A percentile compares a stretch with the other conserved stretches of the same genome.
phyloP scores from a whole-genome alignment of 2,329 filamentous ascomycete species.

The Arthrobotrys pseudoclavata region DNA sequence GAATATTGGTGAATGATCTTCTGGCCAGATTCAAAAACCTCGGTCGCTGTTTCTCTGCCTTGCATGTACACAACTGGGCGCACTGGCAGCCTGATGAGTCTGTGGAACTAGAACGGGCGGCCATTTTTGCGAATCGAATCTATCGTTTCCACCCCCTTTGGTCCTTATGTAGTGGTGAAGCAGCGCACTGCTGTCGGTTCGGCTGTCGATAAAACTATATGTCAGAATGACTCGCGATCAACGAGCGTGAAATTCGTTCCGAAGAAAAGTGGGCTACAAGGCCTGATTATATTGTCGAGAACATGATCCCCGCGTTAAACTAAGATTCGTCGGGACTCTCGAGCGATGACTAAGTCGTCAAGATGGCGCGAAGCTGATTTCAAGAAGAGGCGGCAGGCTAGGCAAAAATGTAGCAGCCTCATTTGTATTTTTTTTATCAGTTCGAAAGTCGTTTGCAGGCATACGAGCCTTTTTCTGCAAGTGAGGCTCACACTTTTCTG shows the following conservation, averaged over 20 bases:
- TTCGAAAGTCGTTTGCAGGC: constrained; percentile 38
- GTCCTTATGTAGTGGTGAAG: constrained; percentile 2
- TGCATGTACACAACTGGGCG: constrained; percentile 50
- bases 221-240: constrained; percentile 54
- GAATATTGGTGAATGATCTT: constrained; percentile 58
- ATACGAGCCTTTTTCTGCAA: constrained; percentile 57
- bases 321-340: constrained; percentile 43
- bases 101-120: constrained; percentile 26
- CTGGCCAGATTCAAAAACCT: constrained; percentile 56
- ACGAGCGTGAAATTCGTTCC: constrained; percentile 47
- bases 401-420: constrained; percentile 57
- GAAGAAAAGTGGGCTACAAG: constrained; percentile 52
- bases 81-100: constrained; percentile 44
- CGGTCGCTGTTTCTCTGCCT: constrained; percentile 55
- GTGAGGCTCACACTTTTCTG: constrained; percentile 56
- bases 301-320: constrained; percentile 29
- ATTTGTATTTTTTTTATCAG: constrained; percentile 47
- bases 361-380: constrained; percentile 37
- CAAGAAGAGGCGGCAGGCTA: constrained; percentile 32
- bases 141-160: constrained; percentile 7
- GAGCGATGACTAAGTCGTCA: constrained; percentile 47
- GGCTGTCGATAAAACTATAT: constrained; percentile 46
- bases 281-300: constrained; percentile 58
- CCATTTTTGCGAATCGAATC: constrained; percentile 31
- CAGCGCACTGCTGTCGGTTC: constrained; percentile 24